phyloP scores from a whole-genome alignment of 768 basidiomycete species.

The Trametopsis cervina region DNA sequence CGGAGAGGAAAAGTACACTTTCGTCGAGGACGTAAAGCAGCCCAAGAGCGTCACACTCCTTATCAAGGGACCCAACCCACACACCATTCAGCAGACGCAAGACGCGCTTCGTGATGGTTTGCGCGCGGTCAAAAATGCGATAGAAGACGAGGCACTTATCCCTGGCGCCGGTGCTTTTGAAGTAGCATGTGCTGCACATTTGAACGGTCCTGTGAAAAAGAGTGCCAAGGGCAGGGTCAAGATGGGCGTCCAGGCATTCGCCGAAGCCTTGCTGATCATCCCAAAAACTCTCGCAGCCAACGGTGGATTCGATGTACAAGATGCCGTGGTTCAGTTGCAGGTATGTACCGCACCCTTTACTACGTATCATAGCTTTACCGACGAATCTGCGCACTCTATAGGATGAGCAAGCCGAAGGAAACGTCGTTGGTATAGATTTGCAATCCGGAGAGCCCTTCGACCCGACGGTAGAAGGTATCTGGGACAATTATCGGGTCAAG shows the following conservation, averaged over 20 bases:
- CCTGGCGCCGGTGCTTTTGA: conserved; percentile 99
- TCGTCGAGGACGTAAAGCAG: conserved; percentile 92
- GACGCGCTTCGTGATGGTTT: conserved; percentile 98
- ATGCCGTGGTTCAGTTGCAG: conserved; percentile 87
- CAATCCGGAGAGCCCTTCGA: conserved; percentile 95
- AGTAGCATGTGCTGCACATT: conserved; percentile 81
- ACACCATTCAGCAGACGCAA: conserved; percentile 94
- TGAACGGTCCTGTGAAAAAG: conserved; percentile 75
- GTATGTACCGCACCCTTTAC: conserved; percentile 40
- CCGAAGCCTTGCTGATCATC: conserved; percentile 89
- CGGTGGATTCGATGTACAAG: conserved; percentile 96
- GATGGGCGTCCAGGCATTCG: conserved; percentile 96
- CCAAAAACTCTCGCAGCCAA: conserved; percentile 96
- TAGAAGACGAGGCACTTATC: conserved; percentile 83
- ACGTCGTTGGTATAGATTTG: conserved; percentile 85
- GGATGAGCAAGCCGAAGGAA: conserved; percentile 95
- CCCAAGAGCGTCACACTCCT: conserved; percentile 94
- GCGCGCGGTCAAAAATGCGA: conserved; percentile 91
- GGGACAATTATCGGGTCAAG: conserved; percentile 99
- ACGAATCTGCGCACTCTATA: conserved; percentile 23
- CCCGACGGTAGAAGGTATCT: conserved; percentile 91
- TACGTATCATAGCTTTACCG: conserved; percentile 1
- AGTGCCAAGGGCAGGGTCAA: conserved; percentile 89
- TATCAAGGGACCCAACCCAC: conserved; percentile 95
- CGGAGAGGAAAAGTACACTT: conserved; percentile 98